These are phyloP conservation scores for Exutisphaerella laricina DNA, from an alignment of 2,329 filamentous ascomycete genomes.

Conservation along the genomic window DNA sequence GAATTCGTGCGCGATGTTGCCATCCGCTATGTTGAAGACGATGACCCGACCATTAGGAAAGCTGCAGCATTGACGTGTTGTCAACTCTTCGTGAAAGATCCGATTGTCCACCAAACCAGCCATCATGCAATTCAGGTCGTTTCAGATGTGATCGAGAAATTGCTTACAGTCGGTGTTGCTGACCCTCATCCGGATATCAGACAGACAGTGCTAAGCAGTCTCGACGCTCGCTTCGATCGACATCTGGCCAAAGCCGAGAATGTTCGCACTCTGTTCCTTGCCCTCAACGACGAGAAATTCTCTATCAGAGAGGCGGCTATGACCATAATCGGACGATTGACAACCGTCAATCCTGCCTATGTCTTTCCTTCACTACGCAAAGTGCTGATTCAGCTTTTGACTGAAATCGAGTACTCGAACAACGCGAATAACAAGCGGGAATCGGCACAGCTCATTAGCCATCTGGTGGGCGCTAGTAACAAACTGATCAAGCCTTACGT, in stretches of 20 bases:
- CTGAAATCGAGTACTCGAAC: slow-evolving; percentile 93
- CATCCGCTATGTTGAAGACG: slow-evolving; percentile 95
- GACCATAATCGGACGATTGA: slow-evolving; percentile 89
- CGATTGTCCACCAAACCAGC: slow-evolving; percentile 96
- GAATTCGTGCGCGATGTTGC: slow-evolving; percentile 98
- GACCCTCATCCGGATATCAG: slow-evolving; percentile 85
- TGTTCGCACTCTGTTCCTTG: slow-evolving; percentile 89
- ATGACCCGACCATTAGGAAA: slow-evolving; percentile 87
- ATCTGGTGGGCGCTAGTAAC: slow-evolving; percentile 89
- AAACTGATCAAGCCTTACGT: slow-evolving; percentile 94
- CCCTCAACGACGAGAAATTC: slow-evolving; percentile 92
- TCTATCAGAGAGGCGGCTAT: slow-evolving; percentile 91
- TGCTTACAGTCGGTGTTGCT: slow-evolving; percentile 89
- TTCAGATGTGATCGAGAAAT: slow-evolving; percentile 93
- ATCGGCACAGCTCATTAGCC: slow-evolving; percentile 84
- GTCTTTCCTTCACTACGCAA: slow-evolving; percentile 95
- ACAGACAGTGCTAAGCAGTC: slow-evolving; percentile 76
- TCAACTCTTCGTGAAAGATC: slow-evolving; percentile 93
- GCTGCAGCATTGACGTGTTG: slow-evolving; percentile 95
- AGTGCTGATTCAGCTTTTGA: slow-evolving; percentile 90
- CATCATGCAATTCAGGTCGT: slow-evolving; percentile 96
- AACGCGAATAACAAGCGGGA: slow-evolving; percentile 93
- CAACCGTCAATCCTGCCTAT: slow-evolving; percentile 88
- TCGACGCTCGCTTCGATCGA: slow-evolving; percentile 90
- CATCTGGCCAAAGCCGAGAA: slow-evolving; percentile 98